phyloP scores from a whole-genome alignment of 2,329 filamentous ascomycete species.

The Paecilomyces fulvus region DNA sequence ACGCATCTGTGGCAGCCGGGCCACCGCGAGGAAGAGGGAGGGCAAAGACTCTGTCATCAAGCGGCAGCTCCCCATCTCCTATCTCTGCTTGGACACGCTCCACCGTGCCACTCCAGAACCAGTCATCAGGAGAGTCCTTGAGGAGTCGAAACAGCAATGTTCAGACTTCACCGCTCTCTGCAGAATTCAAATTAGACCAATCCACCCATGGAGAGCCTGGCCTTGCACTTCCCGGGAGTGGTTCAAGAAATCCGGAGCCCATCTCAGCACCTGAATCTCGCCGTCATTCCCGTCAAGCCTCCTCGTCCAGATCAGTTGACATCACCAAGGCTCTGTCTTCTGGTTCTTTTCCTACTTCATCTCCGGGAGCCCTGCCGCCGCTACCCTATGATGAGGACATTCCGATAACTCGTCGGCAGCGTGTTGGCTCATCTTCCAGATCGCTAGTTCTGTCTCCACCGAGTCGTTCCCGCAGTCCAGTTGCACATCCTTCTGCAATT shows the following conservation, averaged over 20 bases:
- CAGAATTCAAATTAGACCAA: constrained; percentile 19
- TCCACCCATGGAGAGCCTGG: constrained; percentile 26
- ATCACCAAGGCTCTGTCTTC: constrained; percentile 16
- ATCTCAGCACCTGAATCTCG: constrained; percentile 17
- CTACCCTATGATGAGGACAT: constrained; percentile 29
- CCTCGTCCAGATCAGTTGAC: constrained; percentile 8
- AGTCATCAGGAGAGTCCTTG: constrained; percentile 24
- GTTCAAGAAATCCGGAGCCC: constrained; percentile 12
- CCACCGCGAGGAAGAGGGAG: constrained; percentile 11
- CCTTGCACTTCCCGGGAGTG: constrained; percentile 11
- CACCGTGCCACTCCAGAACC: constrained; percentile 14
- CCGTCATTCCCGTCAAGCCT: constrained; percentile 15
- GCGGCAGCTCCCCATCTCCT: constrained; percentile 4
- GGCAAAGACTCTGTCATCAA: constrained; percentile 9
- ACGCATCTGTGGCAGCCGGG: constrained; percentile 24
- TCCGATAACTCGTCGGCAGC: constrained; percentile 19
- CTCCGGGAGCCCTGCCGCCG: constrained; percentile 11
- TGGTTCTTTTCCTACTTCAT: constrained; percentile 17
- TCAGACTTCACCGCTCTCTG: constrained; percentile 22
- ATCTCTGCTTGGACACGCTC: constrained; percentile 7
- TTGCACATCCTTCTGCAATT: constrained; percentile 3
- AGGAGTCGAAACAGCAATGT: constrained; percentile 15
- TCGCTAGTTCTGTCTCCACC: constrained; percentile 8
- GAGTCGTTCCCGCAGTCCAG: constrained; percentile 4
- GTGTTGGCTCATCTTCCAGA: constrained; percentile 6